Evolutionary conservation across 2,329 filamentous ascomycete genomes (phyloP), one percentile per base, ranked within the genome.

Genomic region (Trichoderma endophyticum): DNA sequence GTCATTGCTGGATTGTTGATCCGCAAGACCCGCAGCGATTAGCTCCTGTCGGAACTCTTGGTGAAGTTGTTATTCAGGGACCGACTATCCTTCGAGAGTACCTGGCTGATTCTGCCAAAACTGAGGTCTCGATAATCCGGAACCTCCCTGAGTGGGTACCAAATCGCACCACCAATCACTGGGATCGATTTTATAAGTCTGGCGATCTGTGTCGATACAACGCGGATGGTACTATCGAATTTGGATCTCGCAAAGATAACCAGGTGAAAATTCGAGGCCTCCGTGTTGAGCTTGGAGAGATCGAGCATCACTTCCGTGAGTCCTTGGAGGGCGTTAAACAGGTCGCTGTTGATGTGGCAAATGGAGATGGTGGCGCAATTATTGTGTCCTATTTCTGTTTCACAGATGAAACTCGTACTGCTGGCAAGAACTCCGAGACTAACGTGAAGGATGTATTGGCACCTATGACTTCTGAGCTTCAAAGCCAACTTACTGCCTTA

Each of bases 51-150:
- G 71, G 73, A 24, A 56, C 54, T 14, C n/a, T 73, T 21, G 73
- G 73, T 15, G 73, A 75, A 48, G 60, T 75, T 24, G 71, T 75
- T 6, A 74, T 75, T 34, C 70, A 76, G n/a, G 73, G 75, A 1
- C 85, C 85, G 3, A 72, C 74, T 3, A 62, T 88, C 8, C 84
- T 83, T 28, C 79, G 83, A 30, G 85, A 85, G 51, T 89, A 88
- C 69, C 68, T 75, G 5, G 68, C 71, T 3, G 73, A 75, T 28
- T 28, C 62, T 2, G 56, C 57, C 18, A 73, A 70, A 54, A 75
- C 75, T 1, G 71, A 73, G 34, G 61, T 65, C 2, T 60, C 71
- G 1, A 30, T 66, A 24, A 48, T 66, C 34, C 51, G 34, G 14
- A 51, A 12, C 12, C 67, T 71, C 43, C 56, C 60, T 36, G 36